Percentiles rank a stretch among this genome's conserved stretches.
Evolutionary conservation across 352 stramenopile genomes (phyloP).

Genomic region (Phytophthora melonis): DNA sequence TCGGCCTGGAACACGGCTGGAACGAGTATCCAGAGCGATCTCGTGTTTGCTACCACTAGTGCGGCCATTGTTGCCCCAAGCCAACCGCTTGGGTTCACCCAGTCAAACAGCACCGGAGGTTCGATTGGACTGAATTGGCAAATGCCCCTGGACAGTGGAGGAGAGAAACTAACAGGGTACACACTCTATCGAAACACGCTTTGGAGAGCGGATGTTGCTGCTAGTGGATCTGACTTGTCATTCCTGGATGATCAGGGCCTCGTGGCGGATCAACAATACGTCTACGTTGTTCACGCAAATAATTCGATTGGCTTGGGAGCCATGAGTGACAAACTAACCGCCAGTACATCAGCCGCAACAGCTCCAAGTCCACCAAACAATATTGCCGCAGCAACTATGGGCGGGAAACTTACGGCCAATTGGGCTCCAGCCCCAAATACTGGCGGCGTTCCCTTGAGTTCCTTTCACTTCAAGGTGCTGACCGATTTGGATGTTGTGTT

Average conservation of each 20-base stretch:
- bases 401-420: constrained; percentile 39
- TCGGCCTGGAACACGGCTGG: constrained; percentile 54
- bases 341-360: constrained; percentile 34
- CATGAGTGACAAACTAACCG: constrained; percentile 40
- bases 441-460: constrained; percentile 46
- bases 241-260: constrained; percentile 48
- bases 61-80: constrained; percentile 35
- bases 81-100: constrained; percentile 32
- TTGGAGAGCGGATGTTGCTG: constrained; percentile 19
- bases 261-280: constrained; percentile 39
- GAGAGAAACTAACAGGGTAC: constrained; percentile 47
- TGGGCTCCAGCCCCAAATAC: constrained; percentile 50
- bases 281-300: constrained; percentile 50
- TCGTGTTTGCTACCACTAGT: constrained; percentile 35
- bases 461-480: constrained; percentile 29
- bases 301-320: constrained; percentile 49
- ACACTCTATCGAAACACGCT: constrained; percentile 47
- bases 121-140: constrained; percentile 57
- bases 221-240: constrained; percentile 7
- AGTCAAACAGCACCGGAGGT: constrained; percentile 37
- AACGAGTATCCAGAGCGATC: constrained; percentile 34
- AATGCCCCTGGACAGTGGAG: constrained; percentile 54
- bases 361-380: constrained; percentile 26
- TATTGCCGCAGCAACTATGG: constrained; percentile 24
- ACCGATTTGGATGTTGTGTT: constrained; percentile 3